Base-by-base conservation (phyloP, 805 yeast genomes). In the Cyberlindnera bimundalis region DNA sequence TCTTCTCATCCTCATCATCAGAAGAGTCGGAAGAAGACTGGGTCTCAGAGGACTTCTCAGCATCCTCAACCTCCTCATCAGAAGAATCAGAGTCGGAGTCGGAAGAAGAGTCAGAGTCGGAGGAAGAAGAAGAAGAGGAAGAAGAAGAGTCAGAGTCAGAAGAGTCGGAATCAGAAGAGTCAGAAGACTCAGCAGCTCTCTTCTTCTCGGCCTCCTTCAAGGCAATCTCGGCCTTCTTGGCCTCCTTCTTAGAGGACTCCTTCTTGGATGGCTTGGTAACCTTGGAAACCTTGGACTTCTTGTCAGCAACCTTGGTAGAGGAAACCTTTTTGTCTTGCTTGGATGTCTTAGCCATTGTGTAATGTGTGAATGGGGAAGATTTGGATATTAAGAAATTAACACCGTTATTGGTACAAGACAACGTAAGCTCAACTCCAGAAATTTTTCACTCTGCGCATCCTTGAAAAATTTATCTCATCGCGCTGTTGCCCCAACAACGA, bases 211-310 rank as follows among this genome's bases (percentile, higher is more conserved):
- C 52, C 42, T 47, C 53, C 48, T 50, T 50, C 44, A 47, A 40
- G 23, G 55, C 55, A 27, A 39, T 53, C 49, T 57, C 52, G 30
- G 51, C 60, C 52, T 59, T 53, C 52, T 58, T 48, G 42, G 57
- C 39, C 37, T 51, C 56, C 43, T 51, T 50, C 42, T 42, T 40
- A 18, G 29, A 48, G 52, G 29, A 23, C 35, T 32, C 35, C 48
- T 51, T 42, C 48, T 55, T 45, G 43, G 52, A 46, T 37, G 60
- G 51, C 44, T 52, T 51, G 37, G 52, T 15, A 23, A 45, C 52
- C 49, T 51, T 54, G 39, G 59, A 42, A 24, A 47, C 53, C 49
- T 51, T 54, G 39, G 60, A 42, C 43, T 46, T 41, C 40, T 50
- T 46, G 40, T 45, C 53, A 29, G 48, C 42, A 30, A 35, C 39